phyloP scores from a whole-genome alignment of 2,329 filamentous ascomycete genomes.

The Claviceps sp. region DNA sequence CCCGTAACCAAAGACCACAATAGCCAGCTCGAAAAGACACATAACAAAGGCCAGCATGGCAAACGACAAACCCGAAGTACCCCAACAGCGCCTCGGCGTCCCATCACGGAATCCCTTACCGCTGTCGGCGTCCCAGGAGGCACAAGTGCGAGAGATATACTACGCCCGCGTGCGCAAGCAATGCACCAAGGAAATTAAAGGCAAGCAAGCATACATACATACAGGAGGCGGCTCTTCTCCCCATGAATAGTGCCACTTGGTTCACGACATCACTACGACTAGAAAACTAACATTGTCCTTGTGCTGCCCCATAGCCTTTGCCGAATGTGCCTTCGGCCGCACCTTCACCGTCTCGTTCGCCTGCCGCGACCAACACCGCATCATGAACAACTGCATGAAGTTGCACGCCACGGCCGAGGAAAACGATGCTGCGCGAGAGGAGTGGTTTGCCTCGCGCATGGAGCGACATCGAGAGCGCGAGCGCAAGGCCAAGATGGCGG shows the following conservation, averaged over 20 bases:
- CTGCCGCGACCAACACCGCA: conserved; percentile 64
- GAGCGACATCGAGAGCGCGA: conserved; percentile 57
- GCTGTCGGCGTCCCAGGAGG: conserved; percentile 67
- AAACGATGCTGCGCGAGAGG: conserved; percentile 76
- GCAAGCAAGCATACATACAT: conserved; percentile 26
- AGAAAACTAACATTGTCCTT: background rate
- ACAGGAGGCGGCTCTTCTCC: background rate
- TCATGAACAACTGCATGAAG: conserved; percentile 94
- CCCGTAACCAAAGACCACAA: too few relatives aligned
- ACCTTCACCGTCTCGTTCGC: conserved; percentile 81
- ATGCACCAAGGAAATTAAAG: conserved; percentile 68
- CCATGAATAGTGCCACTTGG: background rate
- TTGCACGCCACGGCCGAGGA: conserved; percentile 70
- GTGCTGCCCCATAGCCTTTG: conserved; percentile 47
- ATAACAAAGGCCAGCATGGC: background rate
- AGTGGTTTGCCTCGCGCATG: conserved; percentile 76
- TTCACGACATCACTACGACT: too few relatives aligned
- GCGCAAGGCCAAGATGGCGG: conserved; percentile 43
- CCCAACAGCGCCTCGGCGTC: conserved; percentile 25
- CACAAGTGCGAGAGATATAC: conserved; percentile 68
- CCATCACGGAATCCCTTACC: conserved; percentile 69
- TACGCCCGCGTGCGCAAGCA: conserved; percentile 63
- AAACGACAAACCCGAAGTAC: conserved; percentile 19
- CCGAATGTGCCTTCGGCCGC: conserved; percentile 72
- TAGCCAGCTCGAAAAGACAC: background rate